Evolutionary conservation across 148 eudicot genomes (phyloP).

Genomic region (Rhododendron simsii): DNA sequence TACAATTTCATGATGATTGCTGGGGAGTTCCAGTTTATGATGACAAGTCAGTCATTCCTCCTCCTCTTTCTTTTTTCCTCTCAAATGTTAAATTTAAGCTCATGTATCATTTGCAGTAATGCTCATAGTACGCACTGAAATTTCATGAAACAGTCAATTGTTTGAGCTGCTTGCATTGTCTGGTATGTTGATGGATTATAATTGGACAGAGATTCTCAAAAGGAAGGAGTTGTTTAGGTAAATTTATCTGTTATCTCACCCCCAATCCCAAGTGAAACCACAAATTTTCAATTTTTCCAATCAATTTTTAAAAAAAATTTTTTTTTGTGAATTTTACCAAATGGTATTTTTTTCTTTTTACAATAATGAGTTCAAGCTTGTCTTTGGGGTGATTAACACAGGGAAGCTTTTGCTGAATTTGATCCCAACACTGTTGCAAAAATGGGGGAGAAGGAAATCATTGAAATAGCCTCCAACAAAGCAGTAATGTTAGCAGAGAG

Average conservation of each 20-base stretch:
- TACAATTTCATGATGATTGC: conserved; percentile 91
- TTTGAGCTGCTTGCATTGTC: conserved; percentile 86
- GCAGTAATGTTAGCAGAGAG: conserved; percentile 67
- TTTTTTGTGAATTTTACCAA: neutral
- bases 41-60: conserved; percentile 62
- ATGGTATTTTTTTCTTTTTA: neutral
- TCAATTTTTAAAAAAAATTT: neutral
- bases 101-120: neutral
- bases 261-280: neutral
- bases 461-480: conserved; percentile 61
- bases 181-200: conserved; percentile 95
- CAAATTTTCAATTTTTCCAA: neutral
- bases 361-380: neutral
- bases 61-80: neutral
- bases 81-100: neutral
- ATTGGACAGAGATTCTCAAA: conserved; percentile 92
- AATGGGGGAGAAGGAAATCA: conserved; percentile 72
- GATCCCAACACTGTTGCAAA: conserved; percentile 66
- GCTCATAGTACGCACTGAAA: neutral
- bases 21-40: conserved; percentile 98
- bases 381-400: conserved; percentile 14
- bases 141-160: conserved; percentile 51
- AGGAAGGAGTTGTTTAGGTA: conserved; percentile 67
- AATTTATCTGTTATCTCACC: neutral
- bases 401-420: conserved; percentile 79